phyloP scores from a whole-genome alignment of 345 rosid genomes.

The Hibiscus mutabilis region DNA sequence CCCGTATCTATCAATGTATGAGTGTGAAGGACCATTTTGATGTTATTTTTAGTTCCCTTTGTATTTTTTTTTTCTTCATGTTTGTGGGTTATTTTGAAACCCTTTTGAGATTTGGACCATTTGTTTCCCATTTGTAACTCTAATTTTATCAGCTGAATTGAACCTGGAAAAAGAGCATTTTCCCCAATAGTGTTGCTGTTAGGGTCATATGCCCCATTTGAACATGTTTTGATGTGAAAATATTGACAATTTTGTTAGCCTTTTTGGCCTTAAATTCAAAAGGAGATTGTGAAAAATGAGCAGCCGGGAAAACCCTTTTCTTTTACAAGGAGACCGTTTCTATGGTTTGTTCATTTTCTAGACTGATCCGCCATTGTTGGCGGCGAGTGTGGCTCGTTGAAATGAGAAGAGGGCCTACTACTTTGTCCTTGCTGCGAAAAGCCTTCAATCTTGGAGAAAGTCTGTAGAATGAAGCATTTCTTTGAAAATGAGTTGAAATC shows the following conservation, averaged over 20 bases:
- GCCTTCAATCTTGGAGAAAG: not conserved
- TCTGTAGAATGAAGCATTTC: no score
- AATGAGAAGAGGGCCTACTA: not conserved
- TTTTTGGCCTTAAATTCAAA: not conserved
- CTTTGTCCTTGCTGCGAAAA: not conserved
- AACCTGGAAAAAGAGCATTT: not conserved
- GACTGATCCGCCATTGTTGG: no score
- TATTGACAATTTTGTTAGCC: not conserved
- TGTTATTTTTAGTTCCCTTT: not conserved
- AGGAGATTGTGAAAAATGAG: not conserved
- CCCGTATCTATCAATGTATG: not conserved
- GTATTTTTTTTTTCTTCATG: not conserved
- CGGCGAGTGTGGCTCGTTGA: not conserved
- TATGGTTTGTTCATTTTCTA: no score
- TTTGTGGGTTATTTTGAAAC: not conserved
- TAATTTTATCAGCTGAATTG: not conserved
- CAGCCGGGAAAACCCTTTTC: no score
- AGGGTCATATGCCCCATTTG: not conserved
- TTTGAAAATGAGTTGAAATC: no score
- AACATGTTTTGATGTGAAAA: not conserved
- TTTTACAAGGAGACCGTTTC: no score
- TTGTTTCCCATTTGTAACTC: not conserved
- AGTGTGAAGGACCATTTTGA: slow-evolving; percentile 2
- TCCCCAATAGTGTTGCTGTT: no score
- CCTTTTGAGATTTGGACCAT: not conserved